Evolutionary conservation across 2,329 filamentous ascomycete species (phyloP), one percentile per base, ranked within the genome.

Genomic region (Xylariaceae sp.): DNA sequence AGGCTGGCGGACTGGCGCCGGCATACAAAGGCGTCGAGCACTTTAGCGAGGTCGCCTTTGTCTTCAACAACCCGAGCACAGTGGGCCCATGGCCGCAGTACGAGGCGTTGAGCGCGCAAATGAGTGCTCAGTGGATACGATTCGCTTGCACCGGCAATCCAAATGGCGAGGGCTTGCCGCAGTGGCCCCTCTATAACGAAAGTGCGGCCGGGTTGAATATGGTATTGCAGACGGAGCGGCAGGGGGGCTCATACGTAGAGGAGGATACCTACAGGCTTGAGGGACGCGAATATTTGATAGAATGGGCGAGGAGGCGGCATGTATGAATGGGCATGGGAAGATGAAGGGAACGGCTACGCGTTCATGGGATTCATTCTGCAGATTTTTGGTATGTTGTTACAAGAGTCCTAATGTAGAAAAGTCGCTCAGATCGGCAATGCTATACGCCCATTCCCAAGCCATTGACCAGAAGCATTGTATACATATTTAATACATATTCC

Each of bases 41-140:
- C n/a, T 71, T 72, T 48, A 59, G 57, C 39, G 60, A 67, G 19
- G 67, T 67, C 2, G 50, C 58, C 3, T 58, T 72, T 42, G 56
- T 60, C 29, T 71, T 72, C 39, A 60, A 58, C 29, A 63, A 57
- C 34, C 55, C 55, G 40, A 45, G 35, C 2, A 45, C 2, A 46
- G n/a, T n/a, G n/a, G n/a, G n/a, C n/a, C n/a, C n/a, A n/a, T n/a
- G n/a, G n/a, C 38, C 13, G 37, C 55, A 2, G 56, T 56, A 60
- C 37, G 43, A 50, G 11, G 45, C 45, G 8, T 42, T 62, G 16
- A 59, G 57, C 22, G 41, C 49, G 12, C 48, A 55, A 38, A 52
- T 61, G 47, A 59, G 56, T 18, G 42, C 45, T 26, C 52, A 55
- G 51, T 61, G 59, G 58, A 51, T 56, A 26, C 48, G 50, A 12